Conservation (phyloP, 1,139 yeast genomes). For the Candida sp. region DNA sequence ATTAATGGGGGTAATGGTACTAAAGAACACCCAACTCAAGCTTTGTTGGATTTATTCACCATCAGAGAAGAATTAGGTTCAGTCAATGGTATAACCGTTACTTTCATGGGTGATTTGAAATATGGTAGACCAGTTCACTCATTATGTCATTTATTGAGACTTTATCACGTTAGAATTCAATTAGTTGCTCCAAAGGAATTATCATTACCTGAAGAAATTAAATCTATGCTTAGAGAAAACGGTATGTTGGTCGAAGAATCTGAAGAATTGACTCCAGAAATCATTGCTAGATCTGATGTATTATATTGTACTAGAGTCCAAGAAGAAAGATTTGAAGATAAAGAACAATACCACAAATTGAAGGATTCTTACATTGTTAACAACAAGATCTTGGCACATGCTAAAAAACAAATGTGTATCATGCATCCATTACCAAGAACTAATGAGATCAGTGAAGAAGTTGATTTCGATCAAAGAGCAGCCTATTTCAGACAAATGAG, state of each 20-base stretch:
- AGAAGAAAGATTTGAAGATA: conserved; percentile 86
- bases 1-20: conserved; percentile 98
- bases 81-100: conserved; percentile 95
- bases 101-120: conserved; percentile 98
- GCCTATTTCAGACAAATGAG: conserved; percentile 99
- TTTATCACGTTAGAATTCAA: conserved; percentile 91
- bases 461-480: conserved; percentile 98
- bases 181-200: conserved; percentile 90
- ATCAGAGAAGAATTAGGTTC: conserved; percentile 99
- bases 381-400: conserved; percentile 84
- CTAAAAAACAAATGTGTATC: conserved; percentile 98
- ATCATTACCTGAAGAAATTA: conserved; percentile 72
- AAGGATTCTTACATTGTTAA: conserved; percentile 93
- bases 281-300: conserved; percentile 88
- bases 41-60: conserved; percentile 94
- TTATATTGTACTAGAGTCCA: conserved; percentile 98
- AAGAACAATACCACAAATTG: conserved; percentile 76
- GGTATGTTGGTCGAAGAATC: conserved; percentile 75
- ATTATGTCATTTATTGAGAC: conserved; percentile 83
- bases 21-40: conserved; percentile 98
- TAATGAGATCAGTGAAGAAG: conserved; percentile 95
- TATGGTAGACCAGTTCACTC: conserved; percentile 99
- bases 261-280: conserved; percentile 73
- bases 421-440: conserved; percentile 99
- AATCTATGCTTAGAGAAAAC: conserved; percentile 57